These are phyloP conservation scores for Zychaea mexicana DNA, from an alignment of 371 early-diverging fungal genomes.

Conservation along the genomic window DNA sequence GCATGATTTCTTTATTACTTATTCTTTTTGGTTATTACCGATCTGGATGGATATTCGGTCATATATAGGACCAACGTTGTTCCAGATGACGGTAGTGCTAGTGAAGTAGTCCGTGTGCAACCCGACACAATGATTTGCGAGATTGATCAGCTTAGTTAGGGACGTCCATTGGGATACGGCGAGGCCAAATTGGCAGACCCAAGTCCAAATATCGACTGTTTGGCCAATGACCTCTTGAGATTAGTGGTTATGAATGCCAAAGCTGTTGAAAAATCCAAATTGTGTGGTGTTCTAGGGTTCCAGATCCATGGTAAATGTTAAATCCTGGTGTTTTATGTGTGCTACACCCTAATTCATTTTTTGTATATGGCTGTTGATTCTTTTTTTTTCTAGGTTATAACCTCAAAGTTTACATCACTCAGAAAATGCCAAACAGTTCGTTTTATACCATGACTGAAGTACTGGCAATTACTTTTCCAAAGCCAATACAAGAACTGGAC, in stretches of 20 bases:
- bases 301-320: background rate
- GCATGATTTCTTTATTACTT: background rate
- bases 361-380: conserved; percentile 4
- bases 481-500: conserved; percentile 16
- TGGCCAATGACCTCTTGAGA: background rate
- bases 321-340: conserved; percentile 10
- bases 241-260: background rate
- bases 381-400: conserved; percentile 13
- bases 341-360: too few relatives aligned
- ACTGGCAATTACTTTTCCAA: conserved; percentile 13
- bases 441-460: conserved; percentile 12
- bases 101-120: background rate
- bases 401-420: conserved; percentile 14
- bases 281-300: background rate
- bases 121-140: background rate
- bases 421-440: conserved; percentile 14
- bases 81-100: background rate
- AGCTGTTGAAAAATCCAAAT: background rate
- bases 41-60: conserved; percentile 7
- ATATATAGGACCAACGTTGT: conserved; percentile 6
- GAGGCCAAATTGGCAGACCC: background rate
- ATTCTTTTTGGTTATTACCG: conserved; percentile 1
- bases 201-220: background rate
- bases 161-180: background rate
- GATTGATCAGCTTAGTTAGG: background rate